phyloP scores from a whole-genome alignment of 192 early-diverging fungal genomes.

The Pilaira anomala region DNA sequence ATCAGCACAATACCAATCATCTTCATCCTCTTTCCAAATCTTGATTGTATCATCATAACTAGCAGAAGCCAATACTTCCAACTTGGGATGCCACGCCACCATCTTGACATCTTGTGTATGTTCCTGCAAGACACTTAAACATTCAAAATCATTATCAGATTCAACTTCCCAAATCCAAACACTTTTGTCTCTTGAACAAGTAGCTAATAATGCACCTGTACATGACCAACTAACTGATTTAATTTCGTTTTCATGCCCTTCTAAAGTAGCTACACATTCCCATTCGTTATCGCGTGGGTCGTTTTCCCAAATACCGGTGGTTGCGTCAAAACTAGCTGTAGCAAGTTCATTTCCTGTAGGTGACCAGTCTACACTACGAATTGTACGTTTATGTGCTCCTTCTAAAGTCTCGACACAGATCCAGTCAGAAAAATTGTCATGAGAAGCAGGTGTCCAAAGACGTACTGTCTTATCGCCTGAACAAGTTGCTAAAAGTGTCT shows the following conservation, averaged over 20 bases:
- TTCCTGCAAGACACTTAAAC: constrained; percentile 90
- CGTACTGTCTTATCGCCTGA: constrained; percentile 86
- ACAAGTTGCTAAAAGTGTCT: constrained; percentile 74
- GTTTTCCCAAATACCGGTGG: constrained; percentile 89
- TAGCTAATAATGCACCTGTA: constrained; percentile 81
- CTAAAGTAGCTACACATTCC: constrained; percentile 90
- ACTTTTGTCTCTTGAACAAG: constrained; percentile 94
- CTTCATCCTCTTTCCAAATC: constrained; percentile 92
- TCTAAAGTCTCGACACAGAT: constrained; percentile 69
- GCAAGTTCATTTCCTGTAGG: constrained; percentile 71
- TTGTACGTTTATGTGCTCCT: constrained; percentile 88
- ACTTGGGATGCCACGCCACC: constrained; percentile 86
- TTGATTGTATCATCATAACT: constrained; percentile 95
- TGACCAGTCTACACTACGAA: constrained; percentile 84
- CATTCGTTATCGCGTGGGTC: constrained; percentile 56
- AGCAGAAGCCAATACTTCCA: constrained; percentile 83
- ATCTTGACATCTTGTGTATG: constrained; percentile 96
- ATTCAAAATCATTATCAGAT: constrained; percentile 92
- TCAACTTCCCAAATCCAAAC: constrained; percentile 98
- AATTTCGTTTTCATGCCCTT: constrained; percentile 98
- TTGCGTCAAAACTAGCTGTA: constrained; percentile 90
- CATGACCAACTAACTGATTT: constrained; percentile 89
- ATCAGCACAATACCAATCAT: constrained; percentile 93
- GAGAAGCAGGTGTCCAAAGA: constrained; percentile 66
- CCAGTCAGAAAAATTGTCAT: constrained; percentile 53